These are phyloP conservation scores for Saccharomycopsis microspora DNA, from an alignment of 805 yeast genomes.

Conservation along the genomic window DNA sequence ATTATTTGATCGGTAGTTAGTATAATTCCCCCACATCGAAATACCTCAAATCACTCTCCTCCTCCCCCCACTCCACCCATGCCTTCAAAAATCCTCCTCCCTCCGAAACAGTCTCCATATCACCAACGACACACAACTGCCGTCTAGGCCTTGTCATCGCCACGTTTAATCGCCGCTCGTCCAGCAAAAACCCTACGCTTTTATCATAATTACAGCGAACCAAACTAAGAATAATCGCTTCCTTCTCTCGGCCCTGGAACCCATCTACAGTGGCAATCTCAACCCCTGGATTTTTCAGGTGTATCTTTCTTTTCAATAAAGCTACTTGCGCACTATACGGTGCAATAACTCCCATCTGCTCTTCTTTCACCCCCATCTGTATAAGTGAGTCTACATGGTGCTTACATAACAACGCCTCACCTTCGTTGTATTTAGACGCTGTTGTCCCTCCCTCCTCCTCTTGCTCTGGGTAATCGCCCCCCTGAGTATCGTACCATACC, in stretches of 20 bases:
- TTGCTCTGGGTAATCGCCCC: constrained; percentile 68
- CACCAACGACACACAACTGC: constrained; percentile 80
- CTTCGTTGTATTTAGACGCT: constrained; percentile 55
- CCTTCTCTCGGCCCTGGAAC: constrained; percentile 94
- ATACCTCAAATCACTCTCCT: constrained; percentile 53
- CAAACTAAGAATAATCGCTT: constrained; percentile 65
- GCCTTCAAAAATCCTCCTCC: constrained; percentile 34
- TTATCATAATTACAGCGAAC: constrained; percentile 67
- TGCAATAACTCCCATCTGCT: constrained; percentile 71
- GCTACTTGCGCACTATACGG: constrained; percentile 88
- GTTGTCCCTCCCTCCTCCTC: constrained; percentile 21
- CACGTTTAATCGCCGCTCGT: constrained; percentile 74
- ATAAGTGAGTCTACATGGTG: constrained; percentile 45
- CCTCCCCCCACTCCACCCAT: constrained; percentile 67
- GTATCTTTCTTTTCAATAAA: constrained; percentile 36
- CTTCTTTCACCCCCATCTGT: constrained; percentile 37
- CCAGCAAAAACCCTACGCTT: constrained; percentile 76
- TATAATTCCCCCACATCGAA: background rate
- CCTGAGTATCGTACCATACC: constrained; percentile 90
- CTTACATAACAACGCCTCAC: constrained; percentile 55
- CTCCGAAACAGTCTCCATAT: constrained; percentile 55
- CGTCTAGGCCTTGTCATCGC: constrained; percentile 87
- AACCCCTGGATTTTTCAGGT: constrained; percentile 28
- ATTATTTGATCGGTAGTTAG: too few species aligned
- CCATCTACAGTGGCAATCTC: constrained; percentile 93